Evolutionary conservation across 768 basidiomycete genomes (phyloP).

Genomic region (Hygrophorus russula): DNA sequence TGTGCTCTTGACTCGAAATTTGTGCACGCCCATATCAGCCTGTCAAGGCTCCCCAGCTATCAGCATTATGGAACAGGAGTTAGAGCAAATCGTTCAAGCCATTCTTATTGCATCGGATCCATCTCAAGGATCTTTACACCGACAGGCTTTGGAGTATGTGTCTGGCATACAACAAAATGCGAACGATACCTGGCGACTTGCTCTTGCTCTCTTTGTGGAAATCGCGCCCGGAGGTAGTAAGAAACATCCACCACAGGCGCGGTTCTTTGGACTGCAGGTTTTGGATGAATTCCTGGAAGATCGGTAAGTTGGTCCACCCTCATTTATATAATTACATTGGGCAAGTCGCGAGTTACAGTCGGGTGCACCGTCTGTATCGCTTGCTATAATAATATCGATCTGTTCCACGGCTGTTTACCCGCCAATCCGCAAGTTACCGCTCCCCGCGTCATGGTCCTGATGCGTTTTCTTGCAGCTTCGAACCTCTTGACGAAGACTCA

Average conservation of each 20-base stretch:
- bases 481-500: conserved; percentile 56
- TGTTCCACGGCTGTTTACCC: too few species aligned
- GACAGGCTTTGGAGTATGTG: conserved; percentile 80
- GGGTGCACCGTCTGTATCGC: neutral
- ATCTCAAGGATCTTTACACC: conserved; percentile 57
- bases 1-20: too few species aligned
- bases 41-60: too few species aligned
- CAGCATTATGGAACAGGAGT: too few species aligned
- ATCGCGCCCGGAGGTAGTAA: conserved; percentile 45
- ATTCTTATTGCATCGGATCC: conserved; percentile 84
- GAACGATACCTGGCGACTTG: conserved; percentile 69
- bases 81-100: conserved; percentile 57
- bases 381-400: neutral
- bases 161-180: conserved; percentile 68
- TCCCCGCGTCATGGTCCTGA: conserved; percentile 4
- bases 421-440: neutral
- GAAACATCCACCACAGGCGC: conserved; percentile 59
- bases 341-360: neutral
- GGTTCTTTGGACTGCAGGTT: conserved; percentile 74
- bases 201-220: conserved; percentile 64
- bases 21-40: too few species aligned
- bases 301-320: conserved; percentile 45
- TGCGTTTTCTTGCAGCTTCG: conserved; percentile 33
- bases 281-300: conserved; percentile 77
- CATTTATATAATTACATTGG: neutral